phyloP scores from a whole-genome alignment of 2,329 filamentous ascomycete genomes.

The Hypomyces perniciosus region DNA sequence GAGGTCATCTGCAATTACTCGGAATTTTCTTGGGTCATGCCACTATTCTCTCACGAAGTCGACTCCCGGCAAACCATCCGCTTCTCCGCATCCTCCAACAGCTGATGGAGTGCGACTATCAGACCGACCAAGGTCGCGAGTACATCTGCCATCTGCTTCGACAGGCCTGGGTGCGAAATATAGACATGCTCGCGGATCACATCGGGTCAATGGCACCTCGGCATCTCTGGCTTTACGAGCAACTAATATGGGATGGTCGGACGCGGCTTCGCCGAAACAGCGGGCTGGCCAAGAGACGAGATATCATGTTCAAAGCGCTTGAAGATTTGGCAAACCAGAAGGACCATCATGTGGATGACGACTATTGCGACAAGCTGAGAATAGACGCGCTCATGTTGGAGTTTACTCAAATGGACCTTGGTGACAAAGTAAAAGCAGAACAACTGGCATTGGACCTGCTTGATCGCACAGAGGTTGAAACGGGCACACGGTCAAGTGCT shows the following conservation, averaged over 20 bases:
- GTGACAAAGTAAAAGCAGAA: constrained; percentile 26
- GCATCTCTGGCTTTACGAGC: constrained; percentile 33
- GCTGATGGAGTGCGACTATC: constrained; percentile 26
- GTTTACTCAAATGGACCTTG: constrained; percentile 34
- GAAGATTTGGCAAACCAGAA: constrained; percentile 18
- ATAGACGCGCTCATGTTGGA: constrained; percentile 30
- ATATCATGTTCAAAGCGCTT: constrained; percentile 27
- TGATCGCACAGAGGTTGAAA: constrained; percentile 19
- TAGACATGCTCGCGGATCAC: constrained; percentile 26
- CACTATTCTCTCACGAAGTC: constrained; percentile 22
- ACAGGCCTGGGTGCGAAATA: constrained; percentile 33
- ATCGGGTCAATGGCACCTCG: constrained; percentile 24
- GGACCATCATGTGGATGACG: constrained; percentile 7
- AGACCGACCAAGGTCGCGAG: constrained; percentile 25
- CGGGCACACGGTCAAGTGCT: constrained; percentile 22
- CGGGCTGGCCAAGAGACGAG: constrained; percentile 22
- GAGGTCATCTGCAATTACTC: constrained; percentile 29
- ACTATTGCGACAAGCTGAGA: constrained; percentile 22
- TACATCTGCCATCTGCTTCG: constrained; percentile 29
- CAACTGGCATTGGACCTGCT: constrained; percentile 25
- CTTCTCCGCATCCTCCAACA: constrained; percentile 28
- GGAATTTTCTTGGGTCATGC: constrained; percentile 30
- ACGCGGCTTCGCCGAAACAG: constrained; percentile 29
- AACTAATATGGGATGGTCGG: constrained; percentile 34
- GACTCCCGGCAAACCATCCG: constrained; percentile 28